These are phyloP conservation scores for Metarhizium album DNA, from an alignment of 2,329 filamentous ascomycete species.

Conservation along the genomic window DNA sequence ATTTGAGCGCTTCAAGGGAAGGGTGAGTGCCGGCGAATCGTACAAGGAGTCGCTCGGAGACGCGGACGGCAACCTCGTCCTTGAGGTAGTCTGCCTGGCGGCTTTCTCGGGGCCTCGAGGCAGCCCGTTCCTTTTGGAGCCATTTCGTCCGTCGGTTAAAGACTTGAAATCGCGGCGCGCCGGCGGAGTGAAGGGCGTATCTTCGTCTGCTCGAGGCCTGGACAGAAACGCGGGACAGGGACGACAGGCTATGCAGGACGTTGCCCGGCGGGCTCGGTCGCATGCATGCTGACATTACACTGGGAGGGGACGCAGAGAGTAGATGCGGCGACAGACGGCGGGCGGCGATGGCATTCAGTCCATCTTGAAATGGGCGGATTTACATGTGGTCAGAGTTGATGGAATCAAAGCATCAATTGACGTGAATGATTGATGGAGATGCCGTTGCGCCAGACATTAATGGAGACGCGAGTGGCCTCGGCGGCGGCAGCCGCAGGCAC, in stretches of 20 bases:
- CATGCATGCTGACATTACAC: constrained; percentile 22
- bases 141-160: constrained; percentile 86
- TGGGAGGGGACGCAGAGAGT: constrained; percentile 1
- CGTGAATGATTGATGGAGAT: too few relatives aligned
- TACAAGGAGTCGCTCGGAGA: constrained; percentile 79
- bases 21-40: constrained; percentile 2
- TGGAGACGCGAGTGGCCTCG: too few relatives aligned
- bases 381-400: too few relatives aligned
- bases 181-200: constrained; percentile 71
- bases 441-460: too few relatives aligned
- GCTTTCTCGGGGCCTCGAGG: constrained; percentile 56
- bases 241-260: constrained; percentile 14
- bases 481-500: too few relatives aligned
- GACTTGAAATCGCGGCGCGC: constrained; percentile 71
- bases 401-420: too few relatives aligned
- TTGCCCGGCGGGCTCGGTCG: constrained; percentile 15
- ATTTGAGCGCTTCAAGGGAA: not conserved
- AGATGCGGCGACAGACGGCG: not conserved
- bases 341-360: not conserved
- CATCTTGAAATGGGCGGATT: too few relatives aligned
- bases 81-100: constrained; percentile 84
- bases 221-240: constrained; percentile 8
- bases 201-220: constrained; percentile 28
- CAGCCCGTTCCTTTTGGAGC: constrained; percentile 82
- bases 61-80: constrained; percentile 75